Evolutionary conservation across 2,329 filamentous ascomycete genomes (phyloP).

Genomic region (Exutisphaerella laricina): DNA sequence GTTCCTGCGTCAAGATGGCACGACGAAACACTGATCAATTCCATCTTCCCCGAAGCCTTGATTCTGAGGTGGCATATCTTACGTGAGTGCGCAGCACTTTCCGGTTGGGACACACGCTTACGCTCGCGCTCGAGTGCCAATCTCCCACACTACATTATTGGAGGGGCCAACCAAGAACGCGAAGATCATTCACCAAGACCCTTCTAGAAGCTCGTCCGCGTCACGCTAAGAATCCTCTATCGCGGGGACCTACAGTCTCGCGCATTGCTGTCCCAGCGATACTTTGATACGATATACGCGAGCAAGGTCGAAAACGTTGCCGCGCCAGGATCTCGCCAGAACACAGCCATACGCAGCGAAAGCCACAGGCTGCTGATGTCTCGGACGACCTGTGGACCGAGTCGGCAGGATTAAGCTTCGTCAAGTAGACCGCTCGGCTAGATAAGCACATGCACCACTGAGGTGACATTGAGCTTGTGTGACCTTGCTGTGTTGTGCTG

Average conservation of each 20-base stretch:
- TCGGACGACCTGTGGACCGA: background rate
- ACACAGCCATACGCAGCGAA: background rate
- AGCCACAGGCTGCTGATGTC: background rate
- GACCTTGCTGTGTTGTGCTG: background rate
- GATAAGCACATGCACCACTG: slow-evolving; percentile 8
- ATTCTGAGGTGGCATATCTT: too few relatives aligned
- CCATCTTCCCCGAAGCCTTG: too few relatives aligned
- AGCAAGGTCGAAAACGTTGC: background rate
- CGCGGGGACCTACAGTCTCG: background rate
- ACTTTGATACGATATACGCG: background rate
- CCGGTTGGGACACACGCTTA: too few relatives aligned
- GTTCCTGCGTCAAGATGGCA: too few relatives aligned
- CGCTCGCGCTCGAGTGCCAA: too few relatives aligned
- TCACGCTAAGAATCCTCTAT: background rate
- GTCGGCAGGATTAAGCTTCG: background rate
- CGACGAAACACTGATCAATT: too few relatives aligned
- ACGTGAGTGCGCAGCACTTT: too few relatives aligned
- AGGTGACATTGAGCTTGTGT: slow-evolving; percentile 3
- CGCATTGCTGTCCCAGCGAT: background rate
- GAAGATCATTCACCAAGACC: too few relatives aligned
- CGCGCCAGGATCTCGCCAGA: background rate
- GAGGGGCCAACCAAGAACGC: too few relatives aligned
- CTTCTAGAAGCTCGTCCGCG: too few relatives aligned
- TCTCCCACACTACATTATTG: too few relatives aligned
- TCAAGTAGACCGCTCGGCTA: slow-evolving; percentile 1